phyloP scores from a whole-genome alignment of 2,329 filamentous ascomycete species.

The Pseudopithomyces chartarum region DNA sequence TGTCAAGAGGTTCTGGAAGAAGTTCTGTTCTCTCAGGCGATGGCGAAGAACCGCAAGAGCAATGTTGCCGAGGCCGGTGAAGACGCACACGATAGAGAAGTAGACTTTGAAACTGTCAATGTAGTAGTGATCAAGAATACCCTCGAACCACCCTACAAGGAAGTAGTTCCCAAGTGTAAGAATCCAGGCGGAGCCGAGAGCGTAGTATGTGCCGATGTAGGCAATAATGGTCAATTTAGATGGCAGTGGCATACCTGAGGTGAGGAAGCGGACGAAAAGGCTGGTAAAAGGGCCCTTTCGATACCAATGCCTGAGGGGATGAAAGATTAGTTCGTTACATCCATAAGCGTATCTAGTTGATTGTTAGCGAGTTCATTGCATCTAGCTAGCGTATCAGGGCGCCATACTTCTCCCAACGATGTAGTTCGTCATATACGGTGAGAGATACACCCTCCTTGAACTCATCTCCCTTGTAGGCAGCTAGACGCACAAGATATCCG shows the following conservation, averaged over 20 bases:
- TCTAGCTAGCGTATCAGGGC: neutral
- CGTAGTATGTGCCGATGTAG: conserved; percentile 75
- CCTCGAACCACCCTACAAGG: conserved; percentile 72
- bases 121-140: conserved; percentile 79
- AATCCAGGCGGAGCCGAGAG: conserved; percentile 70
- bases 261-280: conserved; percentile 66
- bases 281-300: conserved; percentile 67
- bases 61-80: conserved; percentile 66
- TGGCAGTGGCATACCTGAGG: conserved; percentile 65
- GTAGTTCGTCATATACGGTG: conserved; percentile 74
- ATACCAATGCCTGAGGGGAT: conserved; percentile 67
- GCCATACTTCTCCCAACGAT: conserved; percentile 68
- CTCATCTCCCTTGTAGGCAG: conserved; percentile 69
- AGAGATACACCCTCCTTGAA: conserved; percentile 77
- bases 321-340: conserved; percentile 72
- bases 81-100: conserved; percentile 67
- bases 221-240: conserved; percentile 74
- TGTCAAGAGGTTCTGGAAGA: conserved; percentile 57
- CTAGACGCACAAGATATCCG: conserved; percentile 71
- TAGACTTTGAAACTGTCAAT: conserved; percentile 74
- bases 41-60: conserved; percentile 67
- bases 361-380: conserved; percentile 7
- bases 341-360: conserved; percentile 63
- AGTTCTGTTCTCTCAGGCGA: conserved; percentile 59
- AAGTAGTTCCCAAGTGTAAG: conserved; percentile 73